phyloP scores from a whole-genome alignment of 2,329 filamentous ascomycete species.

The Dichotomopilus funicola region DNA sequence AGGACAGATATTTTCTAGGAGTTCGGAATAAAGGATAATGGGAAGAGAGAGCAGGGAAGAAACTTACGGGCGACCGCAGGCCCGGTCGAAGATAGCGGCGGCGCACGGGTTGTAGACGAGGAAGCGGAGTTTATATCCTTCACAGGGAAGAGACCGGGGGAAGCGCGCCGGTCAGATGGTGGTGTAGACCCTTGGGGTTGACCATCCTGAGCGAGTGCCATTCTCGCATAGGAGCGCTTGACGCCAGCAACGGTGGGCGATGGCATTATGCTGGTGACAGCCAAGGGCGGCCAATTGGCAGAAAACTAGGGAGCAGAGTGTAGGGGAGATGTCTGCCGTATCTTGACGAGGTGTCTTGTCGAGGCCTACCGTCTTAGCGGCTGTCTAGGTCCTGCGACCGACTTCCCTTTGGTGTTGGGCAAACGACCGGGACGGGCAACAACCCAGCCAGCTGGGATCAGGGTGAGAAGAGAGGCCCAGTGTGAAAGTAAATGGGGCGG shows the following conservation, averaged over 20 bases:
- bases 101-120: background rate
- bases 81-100: background rate
- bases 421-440: too few species aligned
- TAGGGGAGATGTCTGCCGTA: background rate
- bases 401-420: too few species aligned
- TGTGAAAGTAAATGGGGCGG: too few species aligned
- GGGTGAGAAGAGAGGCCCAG: too few species aligned
- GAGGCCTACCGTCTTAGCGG: too few species aligned
- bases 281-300: background rate
- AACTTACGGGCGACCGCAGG: slow-evolving; percentile 7
- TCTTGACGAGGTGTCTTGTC: background rate
- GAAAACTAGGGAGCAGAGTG: background rate
- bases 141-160: slow-evolving; percentile 3
- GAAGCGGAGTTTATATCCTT: slow-evolving; percentile 1
- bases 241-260: slow-evolving; percentile 18
- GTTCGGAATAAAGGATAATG: too few species aligned
- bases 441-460: too few species aligned
- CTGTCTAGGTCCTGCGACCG: too few species aligned
- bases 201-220: slow-evolving; percentile 17
- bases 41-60: too few species aligned
- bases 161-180: slow-evolving; percentile 2
- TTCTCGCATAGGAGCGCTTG: slow-evolving; percentile 24
- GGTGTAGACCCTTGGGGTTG: background rate
- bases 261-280: slow-evolving; percentile 15
- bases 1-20: background rate